These are phyloP conservation scores for Aspergillus biplanus DNA, from an alignment of 495 filamentous ascomycete genomes.

Conservation along the genomic window DNA sequence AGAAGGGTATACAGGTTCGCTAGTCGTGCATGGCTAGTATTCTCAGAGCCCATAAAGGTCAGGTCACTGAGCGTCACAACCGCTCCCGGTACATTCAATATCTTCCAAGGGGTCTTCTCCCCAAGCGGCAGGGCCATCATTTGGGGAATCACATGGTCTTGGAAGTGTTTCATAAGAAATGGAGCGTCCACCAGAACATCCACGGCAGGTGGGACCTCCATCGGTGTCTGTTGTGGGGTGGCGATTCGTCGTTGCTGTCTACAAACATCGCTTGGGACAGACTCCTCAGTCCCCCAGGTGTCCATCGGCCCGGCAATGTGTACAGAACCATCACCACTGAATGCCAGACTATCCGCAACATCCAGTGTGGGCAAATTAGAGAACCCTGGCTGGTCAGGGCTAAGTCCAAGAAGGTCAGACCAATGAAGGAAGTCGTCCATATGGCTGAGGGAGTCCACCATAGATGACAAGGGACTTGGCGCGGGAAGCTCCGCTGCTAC, in stretches of 20 bases:
- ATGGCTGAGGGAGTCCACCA: slow-evolving; percentile 31
- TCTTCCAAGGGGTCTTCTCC: slow-evolving; percentile 40
- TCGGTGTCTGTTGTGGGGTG: slow-evolving; percentile 5
- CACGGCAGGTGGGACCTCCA: neutral
- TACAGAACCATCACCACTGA: neutral
- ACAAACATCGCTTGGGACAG: neutral
- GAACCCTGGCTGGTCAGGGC: slow-evolving; percentile 28
- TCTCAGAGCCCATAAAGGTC: slow-evolving; percentile 35
- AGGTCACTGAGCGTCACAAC: slow-evolving; percentile 37
- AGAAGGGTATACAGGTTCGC: slow-evolving; percentile 38
- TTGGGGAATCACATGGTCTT: slow-evolving; percentile 36
- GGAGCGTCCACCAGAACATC: slow-evolving; percentile 32
- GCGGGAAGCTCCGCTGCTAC: slow-evolving; percentile 1
- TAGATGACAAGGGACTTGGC: slow-evolving; percentile 6
- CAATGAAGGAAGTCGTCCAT: slow-evolving; percentile 42
- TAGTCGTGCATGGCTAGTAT: slow-evolving; percentile 35
- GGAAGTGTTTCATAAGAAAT: slow-evolving; percentile 37
- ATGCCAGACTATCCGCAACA: slow-evolving; percentile 3
- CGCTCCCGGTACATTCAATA: slow-evolving; percentile 36
- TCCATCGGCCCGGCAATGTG: neutral
- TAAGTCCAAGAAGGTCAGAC: slow-evolving; percentile 39
- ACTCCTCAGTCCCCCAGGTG: neutral
- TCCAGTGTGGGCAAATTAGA: slow-evolving; percentile 23
- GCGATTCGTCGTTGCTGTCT: neutral
- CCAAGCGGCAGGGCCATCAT: slow-evolving; percentile 39